Base-by-base conservation (phyloP, 345 rosid genomes). In the Adansonia digitata region DNA sequence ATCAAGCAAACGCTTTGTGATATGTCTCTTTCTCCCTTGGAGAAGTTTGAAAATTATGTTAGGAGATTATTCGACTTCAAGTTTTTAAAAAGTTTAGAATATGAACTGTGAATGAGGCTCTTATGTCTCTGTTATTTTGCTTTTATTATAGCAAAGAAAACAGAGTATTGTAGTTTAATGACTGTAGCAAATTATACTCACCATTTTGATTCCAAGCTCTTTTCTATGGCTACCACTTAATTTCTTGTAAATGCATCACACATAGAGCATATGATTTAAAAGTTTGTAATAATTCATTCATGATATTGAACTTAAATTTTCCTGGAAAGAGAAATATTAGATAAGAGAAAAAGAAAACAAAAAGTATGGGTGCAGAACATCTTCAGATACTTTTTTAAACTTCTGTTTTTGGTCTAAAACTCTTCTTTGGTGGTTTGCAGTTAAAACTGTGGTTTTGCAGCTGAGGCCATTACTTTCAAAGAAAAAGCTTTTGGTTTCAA, bases 401-500 rank as follows among this genome's bases (percentile, higher is more conserved):
- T 17, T 48, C 10, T 49, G 15, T 29, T 48, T 68, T 68, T 48
- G 17, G 40, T 29, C 57, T 69, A 29, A 69, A 49, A 31, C 43
- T 48, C 15, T 62, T 2, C 42, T 63, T 26, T 73, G 18, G 31
- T 66, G 57, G 18, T 67, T 45, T 82, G 75, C 84, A 91, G 93
- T 88, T 74, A 89, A 90, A 85, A 86, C 83, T 62, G 99, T 86
- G 12, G 81, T 90, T 53, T 70, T 85, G 68, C 84, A 90, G 64
- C 76, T 91, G 81, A 90, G 72, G 74, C 90, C 97, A 0, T 62
- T 78, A 69, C 86, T 95, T 59, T 83, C 94, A 5, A 80, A 85
- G 85, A 76, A 82, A 59, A 86, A 93, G 83, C 93, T 95, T 84
- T 79, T 95, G 81, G 97, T 95, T 81, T 95, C 98, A 4, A 86